Percentiles rank a stretch among this genome's conserved stretches.
Evolutionary conservation across 2,329 filamentous ascomycete species (phyloP).

Genomic region (Xylaria sp.): DNA sequence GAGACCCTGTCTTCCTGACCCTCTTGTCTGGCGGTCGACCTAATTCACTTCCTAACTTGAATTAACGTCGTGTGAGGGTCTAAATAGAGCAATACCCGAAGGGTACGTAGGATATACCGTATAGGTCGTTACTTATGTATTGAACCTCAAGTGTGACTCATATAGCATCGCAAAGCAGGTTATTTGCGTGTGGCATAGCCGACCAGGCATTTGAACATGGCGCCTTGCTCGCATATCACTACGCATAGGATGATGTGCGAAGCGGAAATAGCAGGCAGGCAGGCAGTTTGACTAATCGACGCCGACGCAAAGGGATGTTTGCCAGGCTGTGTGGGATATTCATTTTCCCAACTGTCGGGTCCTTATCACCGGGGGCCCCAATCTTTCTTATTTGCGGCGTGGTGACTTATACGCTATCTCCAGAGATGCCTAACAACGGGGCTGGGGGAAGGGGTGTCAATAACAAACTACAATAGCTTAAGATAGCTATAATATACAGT

Average conservation of each 20-base stretch:
- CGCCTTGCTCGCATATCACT: slow-evolving; percentile 8
- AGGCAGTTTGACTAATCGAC: slow-evolving; percentile 33
- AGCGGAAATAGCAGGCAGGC: slow-evolving; percentile 2
- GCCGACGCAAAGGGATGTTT: slow-evolving; percentile 5
- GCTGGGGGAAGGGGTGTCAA: slow-evolving; percentile 17
- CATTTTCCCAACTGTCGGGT: slow-evolving; percentile 27
- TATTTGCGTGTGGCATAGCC: background rate
- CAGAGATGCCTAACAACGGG: slow-evolving; percentile 26
- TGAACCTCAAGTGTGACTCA: slow-evolving; percentile 23
- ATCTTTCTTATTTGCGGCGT: slow-evolving; percentile 15
- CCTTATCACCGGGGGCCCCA: slow-evolving; percentile 14
- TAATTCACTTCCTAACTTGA: slow-evolving; percentile 21
- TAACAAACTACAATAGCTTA: slow-evolving; percentile 16
- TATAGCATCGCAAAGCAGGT: slow-evolving; percentile 13
- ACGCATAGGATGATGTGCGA: background rate
- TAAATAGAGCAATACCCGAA: slow-evolving; percentile 2
- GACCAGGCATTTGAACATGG: slow-evolving; percentile 24
- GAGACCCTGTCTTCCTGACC: slow-evolving; percentile 6
- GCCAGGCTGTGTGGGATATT: background rate
- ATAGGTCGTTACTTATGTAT: slow-evolving; percentile 1
- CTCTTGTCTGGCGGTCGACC: background rate
- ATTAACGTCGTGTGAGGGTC: slow-evolving; percentile 15
- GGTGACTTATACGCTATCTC: slow-evolving; percentile 13
- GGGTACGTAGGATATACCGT: background rate
- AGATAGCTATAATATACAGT: background rate